Evolutionary conservation across 2,329 filamentous ascomycete genomes (phyloP).

Genomic region (Colletotrichum liriopes): DNA sequence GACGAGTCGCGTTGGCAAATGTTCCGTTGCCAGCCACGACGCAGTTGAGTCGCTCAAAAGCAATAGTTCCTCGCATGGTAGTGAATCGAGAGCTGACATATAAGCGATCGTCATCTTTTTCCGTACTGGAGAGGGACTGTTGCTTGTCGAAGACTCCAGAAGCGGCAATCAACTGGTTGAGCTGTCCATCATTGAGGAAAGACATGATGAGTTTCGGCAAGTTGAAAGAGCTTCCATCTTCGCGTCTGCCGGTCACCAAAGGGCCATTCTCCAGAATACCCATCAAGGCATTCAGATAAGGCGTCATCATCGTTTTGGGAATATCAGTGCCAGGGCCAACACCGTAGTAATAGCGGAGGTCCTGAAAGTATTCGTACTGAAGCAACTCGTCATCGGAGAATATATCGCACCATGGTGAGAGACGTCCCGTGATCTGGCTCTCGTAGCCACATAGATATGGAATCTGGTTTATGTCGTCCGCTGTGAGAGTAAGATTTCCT

Average conservation of each 20-base stretch:
- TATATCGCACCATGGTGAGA: conserved; percentile 75
- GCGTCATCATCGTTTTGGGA: conserved; percentile 72
- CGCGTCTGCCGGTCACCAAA: conserved; percentile 61
- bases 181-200: conserved; percentile 78
- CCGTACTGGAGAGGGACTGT: conserved; percentile 61
- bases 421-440: conserved; percentile 74
- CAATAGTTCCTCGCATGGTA: conserved; percentile 76
- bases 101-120: conserved; percentile 63
- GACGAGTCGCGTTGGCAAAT: conserved; percentile 15
- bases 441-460: conserved; percentile 82
- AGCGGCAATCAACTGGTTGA: conserved; percentile 72
- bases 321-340: conserved; percentile 70
- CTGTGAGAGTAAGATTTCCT: conserved; percentile 69
- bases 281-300: conserved; percentile 70
- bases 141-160: conserved; percentile 75
- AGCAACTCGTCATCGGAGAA: conserved; percentile 75
- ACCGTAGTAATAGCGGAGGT: conserved; percentile 79
- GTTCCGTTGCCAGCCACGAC: conserved; percentile 40
- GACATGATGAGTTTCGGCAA: conserved; percentile 72
- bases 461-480: conserved; percentile 70
- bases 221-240: conserved; percentile 62
- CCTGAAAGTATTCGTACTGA: conserved; percentile 78
- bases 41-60: conserved; percentile 75
- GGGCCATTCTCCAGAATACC: conserved; percentile 68
- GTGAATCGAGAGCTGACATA: conserved; percentile 71